These are phyloP conservation scores for Sporothrix sp. DNA, from an alignment of 2,329 filamentous ascomycete species.

Conservation along the genomic window DNA sequence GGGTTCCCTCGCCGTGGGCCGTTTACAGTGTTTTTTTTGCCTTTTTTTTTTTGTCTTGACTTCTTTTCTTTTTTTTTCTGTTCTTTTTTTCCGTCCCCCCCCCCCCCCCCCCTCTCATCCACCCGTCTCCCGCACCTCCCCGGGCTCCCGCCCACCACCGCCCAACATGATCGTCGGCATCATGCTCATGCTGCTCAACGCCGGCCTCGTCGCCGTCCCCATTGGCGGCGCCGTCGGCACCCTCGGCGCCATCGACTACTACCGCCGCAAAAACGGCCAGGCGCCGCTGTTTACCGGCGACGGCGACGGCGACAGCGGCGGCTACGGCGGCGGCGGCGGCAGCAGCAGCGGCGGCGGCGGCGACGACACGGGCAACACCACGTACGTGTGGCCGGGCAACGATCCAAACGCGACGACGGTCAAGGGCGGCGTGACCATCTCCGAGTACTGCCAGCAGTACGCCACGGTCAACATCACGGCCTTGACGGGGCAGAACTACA, in stretches of 20 bases:
- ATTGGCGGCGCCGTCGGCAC: no score
- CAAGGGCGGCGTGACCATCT: conserved; percentile 9
- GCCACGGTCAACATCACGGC: conserved; percentile 9
- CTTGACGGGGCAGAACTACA: conserved; percentile 35
- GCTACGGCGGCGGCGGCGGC: conserved; percentile 14
- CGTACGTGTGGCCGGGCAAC: conserved; percentile 17
- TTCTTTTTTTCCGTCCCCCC: no score
- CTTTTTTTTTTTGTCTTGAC: no score
- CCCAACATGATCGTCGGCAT: conserved; percentile 27
- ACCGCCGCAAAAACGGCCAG: conserved; percentile 33
- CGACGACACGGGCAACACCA: conserved; percentile 8
- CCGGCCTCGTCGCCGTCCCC: conserved; percentile 35
- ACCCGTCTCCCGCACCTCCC: no score
- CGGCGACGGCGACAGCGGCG: conserved; percentile 4
- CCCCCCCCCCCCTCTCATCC: no score
- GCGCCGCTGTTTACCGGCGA: conserved; percentile 33
- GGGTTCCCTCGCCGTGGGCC: no score
- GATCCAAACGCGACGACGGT: conserved; percentile 14
- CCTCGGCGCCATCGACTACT: conserved; percentile 37
- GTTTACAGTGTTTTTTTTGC: no score
- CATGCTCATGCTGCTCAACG: conserved; percentile 38
- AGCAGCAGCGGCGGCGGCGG: background rate
- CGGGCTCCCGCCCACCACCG: no score
- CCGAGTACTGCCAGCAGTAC: conserved; percentile 18
- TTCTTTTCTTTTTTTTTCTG: no score